Evolutionary conservation across 768 basidiomycete genomes (phyloP).

Genomic region (Suillus placidus): DNA sequence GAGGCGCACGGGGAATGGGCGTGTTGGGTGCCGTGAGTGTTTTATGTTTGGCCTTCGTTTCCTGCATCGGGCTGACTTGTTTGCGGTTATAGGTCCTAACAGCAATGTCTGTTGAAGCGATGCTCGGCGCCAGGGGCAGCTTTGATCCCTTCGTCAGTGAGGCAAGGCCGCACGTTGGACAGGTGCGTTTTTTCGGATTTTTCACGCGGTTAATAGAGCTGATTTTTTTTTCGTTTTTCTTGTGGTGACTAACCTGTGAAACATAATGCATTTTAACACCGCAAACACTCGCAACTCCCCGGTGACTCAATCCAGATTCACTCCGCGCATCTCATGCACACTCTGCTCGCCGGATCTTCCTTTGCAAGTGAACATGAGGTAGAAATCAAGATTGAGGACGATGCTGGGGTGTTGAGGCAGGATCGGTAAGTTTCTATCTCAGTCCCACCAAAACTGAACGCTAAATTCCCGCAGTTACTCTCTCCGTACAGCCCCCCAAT

Average conservation of each 20-base stretch:
- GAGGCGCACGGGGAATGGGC: slow-evolving; percentile 69
- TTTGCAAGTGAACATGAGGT: slow-evolving; percentile 70
- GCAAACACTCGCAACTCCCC: neutral
- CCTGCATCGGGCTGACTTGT: neutral
- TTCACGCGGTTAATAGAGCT: neutral
- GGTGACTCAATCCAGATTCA: slow-evolving; percentile 51
- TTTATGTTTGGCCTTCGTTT: neutral
- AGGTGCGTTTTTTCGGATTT: slow-evolving; percentile 40
- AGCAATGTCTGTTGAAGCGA: slow-evolving; percentile 83
- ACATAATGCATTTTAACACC: slow-evolving; percentile 1
- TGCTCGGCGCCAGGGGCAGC: slow-evolving; percentile 70
- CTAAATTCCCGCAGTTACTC: slow-evolving; percentile 28
- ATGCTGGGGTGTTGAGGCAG: slow-evolving; percentile 74
- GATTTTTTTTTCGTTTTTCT: neutral
- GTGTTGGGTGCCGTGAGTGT: slow-evolving; percentile 48
- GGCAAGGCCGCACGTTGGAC: slow-evolving; percentile 83
- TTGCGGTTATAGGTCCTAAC: slow-evolving; percentile 58
- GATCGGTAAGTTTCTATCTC: slow-evolving; percentile 59
- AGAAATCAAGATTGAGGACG: slow-evolving; percentile 75
- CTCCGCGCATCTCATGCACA: slow-evolving; percentile 67
- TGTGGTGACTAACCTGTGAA: neutral
- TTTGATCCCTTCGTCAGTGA: slow-evolving; percentile 78
- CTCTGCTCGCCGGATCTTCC: slow-evolving; percentile 66
- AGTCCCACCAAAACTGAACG: no score
- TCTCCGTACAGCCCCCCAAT: slow-evolving; percentile 78